Conservation (phyloP, 805 yeast genomes). For the Cyberlindnera xishuangbannaensis region DNA sequence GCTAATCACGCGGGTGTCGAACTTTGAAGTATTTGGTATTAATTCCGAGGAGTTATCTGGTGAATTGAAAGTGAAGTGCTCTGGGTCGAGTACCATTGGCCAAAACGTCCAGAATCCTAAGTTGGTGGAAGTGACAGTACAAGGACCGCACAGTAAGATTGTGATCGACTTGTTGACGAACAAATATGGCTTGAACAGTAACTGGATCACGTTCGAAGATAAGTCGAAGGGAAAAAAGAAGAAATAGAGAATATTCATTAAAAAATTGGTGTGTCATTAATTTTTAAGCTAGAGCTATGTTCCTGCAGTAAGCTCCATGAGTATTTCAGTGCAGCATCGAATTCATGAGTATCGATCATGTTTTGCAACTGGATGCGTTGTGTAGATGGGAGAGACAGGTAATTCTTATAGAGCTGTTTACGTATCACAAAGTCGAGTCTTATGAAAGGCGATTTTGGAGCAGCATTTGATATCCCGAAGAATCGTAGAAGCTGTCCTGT, state of each 20-base stretch:
- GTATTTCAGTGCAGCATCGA: constrained; percentile 7
- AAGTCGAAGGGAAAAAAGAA: constrained; percentile 52
- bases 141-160: constrained; percentile 77
- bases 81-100: constrained; percentile 80
- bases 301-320: constrained; percentile 4
- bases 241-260: constrained; percentile 18
- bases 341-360: constrained; percentile 1
- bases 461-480: constrained; percentile 8
- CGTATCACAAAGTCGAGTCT: constrained; percentile 14
- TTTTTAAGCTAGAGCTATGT: too few relatives aligned
- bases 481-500: constrained; percentile 9
- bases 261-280: too few relatives aligned
- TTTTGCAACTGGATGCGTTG: neutral
- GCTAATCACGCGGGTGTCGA: constrained; percentile 63
- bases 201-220: constrained; percentile 63
- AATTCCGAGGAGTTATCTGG: constrained; percentile 61
- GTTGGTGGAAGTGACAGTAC: constrained; percentile 69
- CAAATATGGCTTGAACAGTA: constrained; percentile 55
- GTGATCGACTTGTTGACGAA: constrained; percentile 52
- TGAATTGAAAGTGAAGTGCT: constrained; percentile 70
- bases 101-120: constrained; percentile 51
- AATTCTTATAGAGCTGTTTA: constrained; percentile 10
- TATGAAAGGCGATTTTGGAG: constrained; percentile 13
- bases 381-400: neutral
- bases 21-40: constrained; percentile 62